Evolutionary conservation across 2,329 filamentous ascomycete species (phyloP), one percentile per base, ranked within the genome.

Genomic region (Penicillium decumbens): DNA sequence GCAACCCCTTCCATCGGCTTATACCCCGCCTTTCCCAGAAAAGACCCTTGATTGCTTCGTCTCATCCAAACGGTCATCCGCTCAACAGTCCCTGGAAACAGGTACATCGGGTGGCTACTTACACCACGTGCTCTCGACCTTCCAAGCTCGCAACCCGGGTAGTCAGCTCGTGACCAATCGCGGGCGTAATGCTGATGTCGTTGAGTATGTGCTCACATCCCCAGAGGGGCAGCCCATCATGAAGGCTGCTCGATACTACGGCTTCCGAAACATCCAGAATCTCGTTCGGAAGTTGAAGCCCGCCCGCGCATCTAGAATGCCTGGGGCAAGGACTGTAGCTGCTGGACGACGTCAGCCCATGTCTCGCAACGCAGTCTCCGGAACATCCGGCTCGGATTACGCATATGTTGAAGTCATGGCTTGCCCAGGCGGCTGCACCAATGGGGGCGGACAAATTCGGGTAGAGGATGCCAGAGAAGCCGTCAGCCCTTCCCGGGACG

Each of bases 351-450:
- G 70, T 28, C 60, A 64, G 38, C 57, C 61, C 10, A 47, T 58
- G 13, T 65, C 68, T 28, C 64, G 69, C 6, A 67, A 64, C 38
- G 68, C 63, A 4, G 65, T 62, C 3, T 42, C 63, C 4, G 53
- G 57, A 38, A 54, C 62, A 53, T 55, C 62, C 9, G 61, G 63
- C 12, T 71, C 80, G 6, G 89, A 95, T 30, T 91, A 91, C 67
- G 80, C 87, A n/a, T 97, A 95, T 70, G 88, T 97, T 25, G 93
- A 98, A 72, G 93, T 98, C 50, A 98, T 98, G 93, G 93, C 93
- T 12, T 98, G 93, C 69, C 93, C 93, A 0, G 93, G 93, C n/a
- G 93, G 93, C 3, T 98, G 93, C 73, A 98, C 93, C 47, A 98
- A 98, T 62, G 93, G 93, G 1, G 93, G 93, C 32, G 93, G 93